Base-by-base conservation (phyloP, 2,329 filamentous ascomycete species). In the Neurospora crassa region DNA sequence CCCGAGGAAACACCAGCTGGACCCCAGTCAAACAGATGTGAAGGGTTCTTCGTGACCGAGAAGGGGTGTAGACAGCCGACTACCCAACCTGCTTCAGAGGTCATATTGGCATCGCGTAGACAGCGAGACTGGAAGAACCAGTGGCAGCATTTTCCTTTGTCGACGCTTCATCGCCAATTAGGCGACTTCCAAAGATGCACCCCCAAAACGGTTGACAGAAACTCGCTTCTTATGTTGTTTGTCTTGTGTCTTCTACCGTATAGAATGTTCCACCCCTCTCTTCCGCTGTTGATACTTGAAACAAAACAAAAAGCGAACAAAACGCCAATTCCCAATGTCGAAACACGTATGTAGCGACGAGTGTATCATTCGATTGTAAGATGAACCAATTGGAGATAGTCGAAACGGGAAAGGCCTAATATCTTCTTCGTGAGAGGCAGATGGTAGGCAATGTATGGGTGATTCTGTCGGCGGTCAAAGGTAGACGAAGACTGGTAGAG, bases 111-210 rank as follows among this genome's bases (percentile, higher is more conserved):
- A 71, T 75, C 69, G 72, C 71, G 74, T 75, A 71, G 71, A 74
- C 74, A 69, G 63, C 42, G 34, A 40, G 63, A 73, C 40, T 42
- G 18, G 40, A 67, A 70, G 41, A 29, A 40, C 43, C 53, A 45
- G 42, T 63, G 53, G 24, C 53, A 37, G 53, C 29, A 63, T 63
- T 63, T 70, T 45, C 69, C 68, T 42, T 71, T 43, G 73, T 74
- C 73, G 72, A 76, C 74, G 73, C 72, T 74, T 76, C 75, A 70
- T 76, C 75, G 72, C 74, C 71, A 73, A 72, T 53, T 68, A 63
- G 29, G 29, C 53, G 16, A 34, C 53, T 63, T 63, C 53, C 14
- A 16, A 63, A 63, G 53, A 37, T 37, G 53, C 16, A 16, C 34
- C 29, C 53, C 24, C 53, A 63, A 34, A 16, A 34, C 14, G 8